Percentiles rank a stretch among this genome's conserved stretches.
These are phyloP conservation scores for Scytalidium lignicola DNA, from an alignment of 2,329 filamentous ascomycete genomes.

Conservation along the genomic window DNA sequence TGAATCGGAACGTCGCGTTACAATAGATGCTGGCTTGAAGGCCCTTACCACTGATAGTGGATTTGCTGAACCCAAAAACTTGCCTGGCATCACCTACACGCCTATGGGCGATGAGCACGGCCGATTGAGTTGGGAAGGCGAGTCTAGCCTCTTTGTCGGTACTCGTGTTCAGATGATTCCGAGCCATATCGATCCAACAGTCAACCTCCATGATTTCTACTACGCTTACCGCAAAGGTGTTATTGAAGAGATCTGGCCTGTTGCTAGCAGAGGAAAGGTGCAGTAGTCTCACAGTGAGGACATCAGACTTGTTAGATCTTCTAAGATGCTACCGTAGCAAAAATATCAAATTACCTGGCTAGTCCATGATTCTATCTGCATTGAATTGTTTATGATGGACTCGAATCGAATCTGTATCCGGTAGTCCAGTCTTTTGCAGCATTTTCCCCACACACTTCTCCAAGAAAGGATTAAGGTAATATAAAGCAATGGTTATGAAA, in stretches of 20 bases:
- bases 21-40: slow-evolving; percentile 46
- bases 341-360: no score
- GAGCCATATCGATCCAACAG: slow-evolving; percentile 49
- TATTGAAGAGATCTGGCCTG: slow-evolving; percentile 46
- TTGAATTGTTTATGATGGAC: no score
- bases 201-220: slow-evolving; percentile 47
- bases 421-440: no score
- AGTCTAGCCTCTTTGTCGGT: background rate
- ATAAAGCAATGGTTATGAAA: no score
- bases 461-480: no score
- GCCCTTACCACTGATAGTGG: slow-evolving; percentile 46
- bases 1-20: slow-evolving; percentile 38
- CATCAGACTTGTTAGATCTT: no score
- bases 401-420: no score
- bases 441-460: no score
- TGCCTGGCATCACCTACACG: slow-evolving; percentile 1
- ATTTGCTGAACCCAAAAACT: slow-evolving; percentile 9
- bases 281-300: slow-evolving; percentile 29
- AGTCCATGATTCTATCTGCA: no score
- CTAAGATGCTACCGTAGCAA: no score
- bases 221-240: slow-evolving; percentile 42
- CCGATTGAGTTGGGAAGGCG: slow-evolving; percentile 3
- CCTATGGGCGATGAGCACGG: slow-evolving; percentile 8
- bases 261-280: slow-evolving; percentile 46
- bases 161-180: slow-evolving; percentile 36